Percentiles rank a stretch among this genome's conserved stretches.
Conservation (phyloP, 345 rosid species). For the Psidium guajava region DNA sequence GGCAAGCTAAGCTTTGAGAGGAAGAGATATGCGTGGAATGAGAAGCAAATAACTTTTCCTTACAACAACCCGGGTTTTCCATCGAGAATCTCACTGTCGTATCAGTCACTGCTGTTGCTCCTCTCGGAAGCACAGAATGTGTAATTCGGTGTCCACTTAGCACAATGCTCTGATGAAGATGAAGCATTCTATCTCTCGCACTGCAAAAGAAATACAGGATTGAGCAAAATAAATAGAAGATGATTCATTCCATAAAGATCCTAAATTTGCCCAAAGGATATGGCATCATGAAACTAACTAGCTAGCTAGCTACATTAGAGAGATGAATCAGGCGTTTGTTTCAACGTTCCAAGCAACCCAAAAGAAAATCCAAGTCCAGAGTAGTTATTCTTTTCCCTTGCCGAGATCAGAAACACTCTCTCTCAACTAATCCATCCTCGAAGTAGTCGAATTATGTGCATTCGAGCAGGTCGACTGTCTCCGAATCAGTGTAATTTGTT, state of each 20-base stretch:
- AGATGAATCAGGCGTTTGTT: not conserved
- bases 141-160: not conserved
- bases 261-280: not conserved
- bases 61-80: not conserved
- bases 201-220: not conserved
- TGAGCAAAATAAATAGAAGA: not conserved
- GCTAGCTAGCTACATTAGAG: not conserved
- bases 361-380: not conserved
- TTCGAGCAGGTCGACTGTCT: not conserved
- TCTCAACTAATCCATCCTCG: too few species aligned
- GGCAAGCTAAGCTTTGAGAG: conserved; percentile 6
- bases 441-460: not conserved
- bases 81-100: not conserved
- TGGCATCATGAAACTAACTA: not conserved
- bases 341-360: fast-evolving
- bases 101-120: not conserved
- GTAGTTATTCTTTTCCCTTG: not conserved
- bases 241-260: not conserved
- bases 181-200: not conserved
- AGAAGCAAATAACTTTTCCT: not conserved
- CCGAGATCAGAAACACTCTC: too few species aligned
- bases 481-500: not conserved
- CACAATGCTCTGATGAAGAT: not conserved
- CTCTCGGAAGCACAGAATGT: not conserved
- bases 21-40: not conserved